Percentiles rank a stretch among this genome's conserved stretches.
These are phyloP conservation scores for Takashimella tepidaria DNA, from an alignment of 1,284 basidiomycete species.

Conservation along the genomic window DNA sequence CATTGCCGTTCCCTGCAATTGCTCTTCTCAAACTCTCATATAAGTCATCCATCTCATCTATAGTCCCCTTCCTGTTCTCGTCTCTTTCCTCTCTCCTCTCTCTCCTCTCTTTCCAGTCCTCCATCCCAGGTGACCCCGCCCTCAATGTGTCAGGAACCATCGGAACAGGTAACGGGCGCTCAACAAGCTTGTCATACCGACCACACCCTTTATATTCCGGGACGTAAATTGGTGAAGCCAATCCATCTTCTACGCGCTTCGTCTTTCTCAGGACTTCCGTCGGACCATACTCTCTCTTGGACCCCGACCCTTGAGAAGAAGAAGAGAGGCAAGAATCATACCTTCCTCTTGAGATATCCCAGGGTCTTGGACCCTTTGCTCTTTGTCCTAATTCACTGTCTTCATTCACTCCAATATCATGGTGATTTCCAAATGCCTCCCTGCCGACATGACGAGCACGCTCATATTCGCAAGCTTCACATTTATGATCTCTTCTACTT, in stretches of 20 bases:
- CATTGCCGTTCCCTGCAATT: no score
- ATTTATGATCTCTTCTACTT: background rate
- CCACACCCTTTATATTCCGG: no score
- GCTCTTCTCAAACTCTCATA: slow-evolving; percentile 13
- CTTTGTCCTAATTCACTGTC: no score
- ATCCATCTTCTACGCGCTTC: background rate
- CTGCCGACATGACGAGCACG: background rate
- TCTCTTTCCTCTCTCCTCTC: background rate
- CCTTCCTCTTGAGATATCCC: no score
- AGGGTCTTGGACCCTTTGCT: no score
- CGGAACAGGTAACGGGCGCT: background rate
- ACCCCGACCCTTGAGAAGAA: no score
- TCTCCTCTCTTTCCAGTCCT: background rate
- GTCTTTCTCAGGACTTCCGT: background rate
- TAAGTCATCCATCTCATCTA: slow-evolving; percentile 6
- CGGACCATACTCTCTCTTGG: background rate
- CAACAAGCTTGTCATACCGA: no score
- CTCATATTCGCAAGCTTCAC: background rate
- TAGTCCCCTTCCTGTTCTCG: background rate
- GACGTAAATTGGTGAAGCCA: background rate
- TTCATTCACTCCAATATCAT: background rate
- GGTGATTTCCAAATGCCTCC: background rate
- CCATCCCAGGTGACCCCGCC: background rate
- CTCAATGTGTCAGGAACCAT: background rate
- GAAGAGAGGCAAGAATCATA: no score